A percentile compares a stretch with the other conserved stretches of the same genome.
phyloP scores from a whole-genome alignment of 2,329 filamentous ascomycete species.

The Colletotrichum sp. region DNA sequence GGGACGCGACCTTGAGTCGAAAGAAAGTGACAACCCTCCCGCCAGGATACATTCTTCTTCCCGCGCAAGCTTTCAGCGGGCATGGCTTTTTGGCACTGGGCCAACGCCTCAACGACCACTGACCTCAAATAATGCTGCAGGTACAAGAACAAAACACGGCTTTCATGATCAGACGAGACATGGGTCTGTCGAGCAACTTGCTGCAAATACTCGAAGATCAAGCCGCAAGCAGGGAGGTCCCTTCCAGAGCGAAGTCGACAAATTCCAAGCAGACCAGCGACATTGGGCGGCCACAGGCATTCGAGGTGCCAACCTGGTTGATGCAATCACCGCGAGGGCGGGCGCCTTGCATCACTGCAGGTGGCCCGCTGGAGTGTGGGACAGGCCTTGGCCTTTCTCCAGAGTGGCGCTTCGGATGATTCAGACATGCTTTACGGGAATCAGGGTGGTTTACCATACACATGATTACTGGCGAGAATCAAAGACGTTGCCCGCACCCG shows the following conservation, averaged over 20 bases:
- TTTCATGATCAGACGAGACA: too few species aligned
- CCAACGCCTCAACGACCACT: background rate
- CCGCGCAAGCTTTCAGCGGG: too few species aligned
- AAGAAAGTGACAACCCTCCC: too few species aligned
- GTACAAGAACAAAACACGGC: too few species aligned
- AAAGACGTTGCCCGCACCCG: background rate
- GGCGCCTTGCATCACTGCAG: background rate
- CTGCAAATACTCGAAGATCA: too few species aligned
- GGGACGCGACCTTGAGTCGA: too few species aligned
- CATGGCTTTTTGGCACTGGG: background rate
- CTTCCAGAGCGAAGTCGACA: too few species aligned
- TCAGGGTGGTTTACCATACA: background rate
- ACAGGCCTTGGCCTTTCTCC: background rate
- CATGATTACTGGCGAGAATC: background rate
- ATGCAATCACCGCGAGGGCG: background rate
- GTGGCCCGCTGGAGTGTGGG: background rate
- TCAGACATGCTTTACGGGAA: background rate
- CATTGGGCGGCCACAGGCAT: background rate
- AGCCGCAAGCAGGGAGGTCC: too few species aligned
- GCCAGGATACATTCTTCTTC: too few species aligned
- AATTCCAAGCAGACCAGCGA: background rate
- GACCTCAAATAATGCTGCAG: too few species aligned
- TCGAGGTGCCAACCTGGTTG: background rate
- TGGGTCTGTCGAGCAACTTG: too few species aligned
- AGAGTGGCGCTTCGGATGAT: background rate